Conservation (phyloP, 1,139 yeast genomes). For the Kazachstania sp. region DNA sequence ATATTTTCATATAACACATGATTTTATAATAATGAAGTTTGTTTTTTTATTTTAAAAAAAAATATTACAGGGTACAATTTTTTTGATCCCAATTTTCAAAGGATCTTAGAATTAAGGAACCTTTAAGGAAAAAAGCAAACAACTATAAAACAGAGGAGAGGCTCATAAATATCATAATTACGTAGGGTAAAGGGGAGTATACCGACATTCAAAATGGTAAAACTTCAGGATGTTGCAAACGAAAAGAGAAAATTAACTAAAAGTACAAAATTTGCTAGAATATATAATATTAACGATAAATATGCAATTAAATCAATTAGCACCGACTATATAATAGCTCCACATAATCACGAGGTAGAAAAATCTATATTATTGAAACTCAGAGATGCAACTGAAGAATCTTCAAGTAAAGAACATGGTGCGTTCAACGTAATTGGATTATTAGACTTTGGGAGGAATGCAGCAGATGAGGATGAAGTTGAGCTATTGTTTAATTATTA, state of each 20-base stretch:
- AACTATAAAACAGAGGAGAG: no score
- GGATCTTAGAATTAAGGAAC: no score
- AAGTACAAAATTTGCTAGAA: conserved; percentile 22
- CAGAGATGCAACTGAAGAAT: background rate
- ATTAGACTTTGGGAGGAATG: conserved; percentile 8
- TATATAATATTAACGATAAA: conserved; percentile 11
- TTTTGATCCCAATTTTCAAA: no score
- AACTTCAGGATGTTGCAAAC: conserved; percentile 2
- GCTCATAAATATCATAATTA: no score
- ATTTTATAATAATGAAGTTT: background rate
- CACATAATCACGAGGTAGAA: conserved; percentile 27
- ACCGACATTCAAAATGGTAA: no score
- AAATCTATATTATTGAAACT: conserved; percentile 18
- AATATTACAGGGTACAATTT: no score
- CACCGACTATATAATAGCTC: conserved; percentile 20
- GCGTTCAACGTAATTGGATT: conserved; percentile 14
- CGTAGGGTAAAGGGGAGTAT: no score
- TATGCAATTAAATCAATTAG: conserved; percentile 19
- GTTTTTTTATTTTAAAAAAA: no score
- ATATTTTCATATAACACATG: background rate
- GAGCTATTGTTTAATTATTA: conserved; percentile 18
- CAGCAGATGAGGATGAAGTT: conserved; percentile 11
- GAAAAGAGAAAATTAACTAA: conserved; percentile 10
- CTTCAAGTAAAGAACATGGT: background rate
- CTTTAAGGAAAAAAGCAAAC: no score